phyloP scores from a whole-genome alignment of 2,329 filamentous ascomycete genomes.

The Drechslera avenae region DNA sequence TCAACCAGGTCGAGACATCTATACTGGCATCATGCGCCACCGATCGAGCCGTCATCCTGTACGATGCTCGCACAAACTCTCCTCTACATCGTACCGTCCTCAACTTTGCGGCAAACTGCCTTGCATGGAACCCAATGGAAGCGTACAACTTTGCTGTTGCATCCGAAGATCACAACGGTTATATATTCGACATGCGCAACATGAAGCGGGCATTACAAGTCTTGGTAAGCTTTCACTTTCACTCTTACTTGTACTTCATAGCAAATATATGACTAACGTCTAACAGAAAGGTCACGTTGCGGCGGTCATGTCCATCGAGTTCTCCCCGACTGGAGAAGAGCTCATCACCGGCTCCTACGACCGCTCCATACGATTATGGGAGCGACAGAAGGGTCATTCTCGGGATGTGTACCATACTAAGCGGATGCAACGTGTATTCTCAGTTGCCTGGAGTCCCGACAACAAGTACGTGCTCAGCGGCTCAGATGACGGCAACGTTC shows the following conservation, averaged over 20 bases:
- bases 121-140: conserved; percentile 95
- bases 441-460: conserved; percentile 83
- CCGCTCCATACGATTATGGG: conserved; percentile 85
- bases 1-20: conserved; percentile 94
- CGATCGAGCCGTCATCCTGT: conserved; percentile 86
- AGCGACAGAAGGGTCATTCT: conserved; percentile 77
- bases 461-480: conserved; percentile 88
- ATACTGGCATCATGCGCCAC: conserved; percentile 83
- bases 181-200: conserved; percentile 93
- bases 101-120: conserved; percentile 90
- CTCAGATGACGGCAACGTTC: conserved; percentile 89
- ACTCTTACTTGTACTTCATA: neutral
- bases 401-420: conserved; percentile 97
- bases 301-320: conserved; percentile 96
- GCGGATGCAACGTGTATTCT: conserved; percentile 94
- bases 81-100: conserved; percentile 82
- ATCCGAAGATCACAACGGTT: conserved; percentile 92
- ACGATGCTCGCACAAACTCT: conserved; percentile 85
- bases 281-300: conserved; percentile 76
- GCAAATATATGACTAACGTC: neutral
- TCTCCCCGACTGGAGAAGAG: conserved; percentile 91
- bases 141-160: conserved; percentile 93
- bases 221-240: conserved; percentile 47
- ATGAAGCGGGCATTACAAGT: conserved; percentile 87
- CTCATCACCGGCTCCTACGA: conserved; percentile 90